Conservation (phyloP, 805 yeast species). For the Nakazawaea populi region DNA sequence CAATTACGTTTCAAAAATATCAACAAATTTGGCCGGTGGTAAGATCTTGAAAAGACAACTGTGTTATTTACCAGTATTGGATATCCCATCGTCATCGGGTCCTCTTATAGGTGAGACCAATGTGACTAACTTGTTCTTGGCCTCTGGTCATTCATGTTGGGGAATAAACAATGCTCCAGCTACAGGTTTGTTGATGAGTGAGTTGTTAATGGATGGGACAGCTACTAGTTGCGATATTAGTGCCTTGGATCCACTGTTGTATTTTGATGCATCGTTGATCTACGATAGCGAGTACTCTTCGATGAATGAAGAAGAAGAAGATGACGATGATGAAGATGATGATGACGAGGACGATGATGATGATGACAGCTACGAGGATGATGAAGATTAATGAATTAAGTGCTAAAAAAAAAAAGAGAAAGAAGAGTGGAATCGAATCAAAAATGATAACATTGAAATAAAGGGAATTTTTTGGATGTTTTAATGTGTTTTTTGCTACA, state of each 20-base stretch:
- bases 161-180: constrained; percentile 98
- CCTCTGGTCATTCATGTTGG: constrained; percentile 98
- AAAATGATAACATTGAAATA: too few relatives aligned
- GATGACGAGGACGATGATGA: constrained; percentile 17
- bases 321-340: constrained; percentile 17
- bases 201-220: constrained; percentile 77
- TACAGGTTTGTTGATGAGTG: constrained; percentile 91
- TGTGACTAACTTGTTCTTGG: constrained; percentile 69
- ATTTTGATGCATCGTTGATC: constrained; percentile 64
- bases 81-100: constrained; percentile 87
- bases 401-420: neutral
- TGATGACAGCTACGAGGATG: constrained; percentile 16
- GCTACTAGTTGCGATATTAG: constrained; percentile 72
- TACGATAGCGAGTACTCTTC: constrained; percentile 24
- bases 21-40: constrained; percentile 66
- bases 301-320: constrained; percentile 22
- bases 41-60: constrained; percentile 82
- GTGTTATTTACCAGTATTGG: constrained; percentile 90
- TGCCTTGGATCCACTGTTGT: constrained; percentile 79
- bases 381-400: neutral
- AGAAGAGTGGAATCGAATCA: too few relatives aligned
- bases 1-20: constrained; percentile 70
- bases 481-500: too few relatives aligned
- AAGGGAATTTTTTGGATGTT: too few relatives aligned
- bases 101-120: constrained; percentile 94